These are phyloP conservation scores for Quercus lobata DNA, from an alignment of 331 rosid genomes.

Conservation along the genomic window DNA sequence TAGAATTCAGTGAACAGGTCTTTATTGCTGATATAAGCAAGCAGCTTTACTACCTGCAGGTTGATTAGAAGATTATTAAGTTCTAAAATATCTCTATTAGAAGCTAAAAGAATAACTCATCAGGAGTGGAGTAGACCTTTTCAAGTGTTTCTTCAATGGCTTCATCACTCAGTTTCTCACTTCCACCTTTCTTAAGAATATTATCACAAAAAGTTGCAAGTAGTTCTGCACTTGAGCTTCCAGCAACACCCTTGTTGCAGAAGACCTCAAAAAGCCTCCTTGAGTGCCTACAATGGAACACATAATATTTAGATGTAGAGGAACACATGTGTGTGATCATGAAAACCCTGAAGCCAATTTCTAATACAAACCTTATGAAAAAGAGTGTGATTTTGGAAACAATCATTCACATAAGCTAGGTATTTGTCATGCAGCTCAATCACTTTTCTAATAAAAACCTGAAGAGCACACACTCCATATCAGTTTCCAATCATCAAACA, in stretches of 20 bases:
- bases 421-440: slow-evolving; percentile 91
- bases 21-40: slow-evolving; percentile 92
- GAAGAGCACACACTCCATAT: slow-evolving; percentile 23
- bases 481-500: slow-evolving; percentile 20
- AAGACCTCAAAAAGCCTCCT: slow-evolving; percentile 91
- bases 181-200: slow-evolving; percentile 84
- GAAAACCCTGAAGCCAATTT: background rate
- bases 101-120: slow-evolving; percentile 15
- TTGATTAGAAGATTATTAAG: background rate
- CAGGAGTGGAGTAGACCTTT: slow-evolving; percentile 46
- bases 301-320: slow-evolving; percentile 13
- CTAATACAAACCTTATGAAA: slow-evolving; percentile 63
- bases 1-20: slow-evolving; percentile 93
- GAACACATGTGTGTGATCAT: background rate
- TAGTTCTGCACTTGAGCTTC: slow-evolving; percentile 83
- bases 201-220: slow-evolving; percentile 92
- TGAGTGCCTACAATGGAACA: slow-evolving; percentile 44
- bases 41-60: slow-evolving; percentile 83
- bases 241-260: slow-evolving; percentile 92
- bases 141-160: slow-evolving; percentile 92
- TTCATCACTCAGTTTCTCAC: slow-evolving; percentile 91
- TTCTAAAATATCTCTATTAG: background rate
- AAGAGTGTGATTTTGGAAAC: slow-evolving; percentile 87
- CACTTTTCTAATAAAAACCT: slow-evolving; percentile 59
- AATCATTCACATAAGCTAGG: slow-evolving; percentile 76